Evolutionary conservation across 495 filamentous ascomycete genomes (phyloP).

Genomic region (Penicillium parvum): DNA sequence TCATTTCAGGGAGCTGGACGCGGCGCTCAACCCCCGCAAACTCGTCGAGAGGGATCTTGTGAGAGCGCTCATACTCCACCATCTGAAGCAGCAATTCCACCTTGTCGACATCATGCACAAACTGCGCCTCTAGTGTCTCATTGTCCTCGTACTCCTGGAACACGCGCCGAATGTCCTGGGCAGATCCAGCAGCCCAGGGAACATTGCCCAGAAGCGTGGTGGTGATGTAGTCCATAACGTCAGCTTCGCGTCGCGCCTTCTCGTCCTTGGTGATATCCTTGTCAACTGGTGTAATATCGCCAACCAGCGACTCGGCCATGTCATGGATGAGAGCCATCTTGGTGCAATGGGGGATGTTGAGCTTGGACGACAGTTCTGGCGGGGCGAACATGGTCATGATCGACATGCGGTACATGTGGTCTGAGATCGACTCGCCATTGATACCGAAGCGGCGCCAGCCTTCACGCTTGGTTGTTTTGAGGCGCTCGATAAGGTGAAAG

Average conservation of each 20-base stretch:
- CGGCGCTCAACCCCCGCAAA: conserved; percentile 71
- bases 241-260: conserved; percentile 79
- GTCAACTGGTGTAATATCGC: conserved; percentile 93
- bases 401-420: conserved; percentile 99
- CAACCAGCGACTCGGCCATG: conserved; percentile 93
- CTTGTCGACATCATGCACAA: conserved; percentile 96
- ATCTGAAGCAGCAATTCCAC: conserved; percentile 92
- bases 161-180: conserved; percentile 63
- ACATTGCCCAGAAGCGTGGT: conserved; percentile 67
- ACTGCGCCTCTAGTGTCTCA: conserved; percentile 74
- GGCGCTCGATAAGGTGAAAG: conserved; percentile 85
- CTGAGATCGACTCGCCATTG: conserved; percentile 77
- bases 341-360: conserved; percentile 80
- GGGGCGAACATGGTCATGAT: conserved; percentile 95
- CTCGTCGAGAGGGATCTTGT: conserved; percentile 72
- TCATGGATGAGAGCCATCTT: conserved; percentile 94
- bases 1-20: conserved; percentile 71
- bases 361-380: conserved; percentile 55
- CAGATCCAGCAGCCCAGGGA: conserved; percentile 57
- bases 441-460: conserved; percentile 91
- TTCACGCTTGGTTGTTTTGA: conserved; percentile 94
- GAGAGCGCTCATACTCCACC: conserved; percentile 86
- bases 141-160: conserved; percentile 95
- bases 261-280: conserved; percentile 54
- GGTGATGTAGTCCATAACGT: conserved; percentile 87